Evolutionary conservation across 2,329 filamentous ascomycete species (phyloP).

Genomic region (Tolypocladium guangdongense): DNA sequence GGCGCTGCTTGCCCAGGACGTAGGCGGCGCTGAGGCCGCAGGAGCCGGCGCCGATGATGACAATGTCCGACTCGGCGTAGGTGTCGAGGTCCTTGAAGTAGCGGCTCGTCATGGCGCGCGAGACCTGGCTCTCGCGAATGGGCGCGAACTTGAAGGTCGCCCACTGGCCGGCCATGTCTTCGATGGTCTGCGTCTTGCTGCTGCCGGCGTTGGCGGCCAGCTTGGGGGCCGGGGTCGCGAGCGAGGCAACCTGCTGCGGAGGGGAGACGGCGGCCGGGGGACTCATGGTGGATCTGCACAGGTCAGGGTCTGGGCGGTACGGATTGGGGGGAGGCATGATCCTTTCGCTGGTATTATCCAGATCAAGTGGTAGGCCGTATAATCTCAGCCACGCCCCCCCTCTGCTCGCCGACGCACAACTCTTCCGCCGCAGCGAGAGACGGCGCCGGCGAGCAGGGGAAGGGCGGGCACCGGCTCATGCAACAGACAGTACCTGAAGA

Average conservation of each 20-base stretch:
- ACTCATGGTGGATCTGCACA: slow-evolving; percentile 50
- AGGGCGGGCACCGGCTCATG: slow-evolving; percentile 51
- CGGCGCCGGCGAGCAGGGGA: neutral
- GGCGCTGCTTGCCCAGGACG: slow-evolving; percentile 69
- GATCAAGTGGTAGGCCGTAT: slow-evolving; percentile 93
- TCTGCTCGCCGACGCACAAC: neutral
- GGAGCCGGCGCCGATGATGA: slow-evolving; percentile 84
- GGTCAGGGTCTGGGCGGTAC: slow-evolving; percentile 17
- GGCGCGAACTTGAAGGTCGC: slow-evolving; percentile 70
- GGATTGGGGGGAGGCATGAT: slow-evolving; percentile 64
- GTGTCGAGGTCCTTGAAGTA: slow-evolving; percentile 86
- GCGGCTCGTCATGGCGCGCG: slow-evolving; percentile 83
- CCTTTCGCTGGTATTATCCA: slow-evolving; percentile 99
- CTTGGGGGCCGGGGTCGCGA: slow-evolving; percentile 34
- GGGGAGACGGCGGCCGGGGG: slow-evolving; percentile 61
- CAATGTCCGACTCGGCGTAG: slow-evolving; percentile 87
- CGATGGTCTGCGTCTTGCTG: slow-evolving; percentile 37
- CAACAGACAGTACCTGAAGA: slow-evolving; percentile 36
- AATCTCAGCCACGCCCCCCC: slow-evolving; percentile 53
- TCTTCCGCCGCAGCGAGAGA: neutral
- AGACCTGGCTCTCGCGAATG: slow-evolving; percentile 87
- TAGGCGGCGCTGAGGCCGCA: slow-evolving; percentile 82
- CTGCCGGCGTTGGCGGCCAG: slow-evolving; percentile 19
- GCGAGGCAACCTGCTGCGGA: slow-evolving; percentile 36
- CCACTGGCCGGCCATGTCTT: slow-evolving; percentile 67